phyloP scores from a whole-genome alignment of 192 early-diverging fungal genomes.

The Podila epigama region DNA sequence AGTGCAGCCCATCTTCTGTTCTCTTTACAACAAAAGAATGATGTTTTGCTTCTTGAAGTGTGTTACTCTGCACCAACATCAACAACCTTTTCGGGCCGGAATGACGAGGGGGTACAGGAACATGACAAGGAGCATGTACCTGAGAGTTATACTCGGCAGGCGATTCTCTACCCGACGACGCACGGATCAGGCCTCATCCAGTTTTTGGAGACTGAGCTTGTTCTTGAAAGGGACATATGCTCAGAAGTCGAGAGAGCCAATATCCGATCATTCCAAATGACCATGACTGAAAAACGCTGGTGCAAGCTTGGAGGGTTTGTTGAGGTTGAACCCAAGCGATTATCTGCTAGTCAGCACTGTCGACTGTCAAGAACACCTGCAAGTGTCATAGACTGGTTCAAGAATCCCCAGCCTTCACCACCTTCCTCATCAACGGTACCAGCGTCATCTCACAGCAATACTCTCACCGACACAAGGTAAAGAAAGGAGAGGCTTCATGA shows the following conservation, averaged over 20 bases:
- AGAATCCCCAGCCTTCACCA: not conserved
- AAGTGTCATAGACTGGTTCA: not conserved
- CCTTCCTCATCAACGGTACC: not conserved
- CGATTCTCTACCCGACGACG: not conserved
- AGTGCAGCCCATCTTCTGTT: conserved; percentile 10
- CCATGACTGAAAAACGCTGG: conserved; percentile 35
- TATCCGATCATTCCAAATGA: conserved; percentile 10
- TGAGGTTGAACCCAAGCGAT: not conserved
- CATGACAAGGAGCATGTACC: not conserved
- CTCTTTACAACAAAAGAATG: conserved; percentile 10
- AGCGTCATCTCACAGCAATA: not conserved
- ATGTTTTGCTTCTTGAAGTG: conserved; percentile 18
- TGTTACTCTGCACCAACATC: too few species aligned
- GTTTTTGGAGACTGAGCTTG: not conserved
- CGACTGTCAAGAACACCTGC: conserved; percentile 12
- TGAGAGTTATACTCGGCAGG: not conserved
- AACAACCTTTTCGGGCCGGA: too few species aligned
- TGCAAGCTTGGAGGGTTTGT: conserved; percentile 24
- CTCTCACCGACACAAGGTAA: conserved; percentile 3
- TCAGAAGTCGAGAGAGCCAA: not conserved
- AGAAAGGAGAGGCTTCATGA: too few species aligned
- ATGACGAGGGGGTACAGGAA: not conserved
- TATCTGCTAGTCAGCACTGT: too few species aligned
- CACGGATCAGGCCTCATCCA: conserved; percentile 5
- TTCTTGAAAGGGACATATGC: not conserved